phyloP scores from a whole-genome alignment of 1,284 basidiomycete species.

The Ustilago esculenta region DNA sequence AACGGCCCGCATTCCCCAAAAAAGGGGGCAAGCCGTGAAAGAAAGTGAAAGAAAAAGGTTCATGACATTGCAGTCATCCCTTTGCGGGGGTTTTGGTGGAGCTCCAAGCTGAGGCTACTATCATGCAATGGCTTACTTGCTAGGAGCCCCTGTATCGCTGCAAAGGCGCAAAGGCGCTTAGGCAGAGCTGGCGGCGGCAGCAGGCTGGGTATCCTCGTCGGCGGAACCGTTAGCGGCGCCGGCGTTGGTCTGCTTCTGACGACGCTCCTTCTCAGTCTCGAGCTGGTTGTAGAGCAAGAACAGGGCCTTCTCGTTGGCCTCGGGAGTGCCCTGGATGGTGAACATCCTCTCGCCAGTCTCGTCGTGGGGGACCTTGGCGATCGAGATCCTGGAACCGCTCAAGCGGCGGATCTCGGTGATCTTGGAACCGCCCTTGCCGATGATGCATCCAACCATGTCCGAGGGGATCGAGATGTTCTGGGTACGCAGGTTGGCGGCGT shows the following conservation, averaged over 20 bases:
- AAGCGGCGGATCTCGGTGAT: conserved; percentile 98
- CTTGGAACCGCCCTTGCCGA: conserved; percentile 93
- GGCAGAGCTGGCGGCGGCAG: conserved; percentile 23
- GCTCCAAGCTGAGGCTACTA: too few species aligned
- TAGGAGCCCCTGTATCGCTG: too few species aligned
- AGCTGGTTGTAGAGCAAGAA: conserved; percentile 88
- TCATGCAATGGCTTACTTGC: too few species aligned
- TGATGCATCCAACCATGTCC: conserved; percentile 82
- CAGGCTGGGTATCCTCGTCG: conserved; percentile 45
- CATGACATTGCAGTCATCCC: too few species aligned
- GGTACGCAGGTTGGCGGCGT: conserved; percentile 82
- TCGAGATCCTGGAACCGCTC: conserved; percentile 94
- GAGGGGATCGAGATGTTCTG: conserved; percentile 97
- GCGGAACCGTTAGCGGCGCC: conserved; percentile 16
- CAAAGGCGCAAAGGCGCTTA: conserved; percentile 7
- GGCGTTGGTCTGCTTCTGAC: conserved; percentile 43
- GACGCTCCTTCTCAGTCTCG: conserved; percentile 62
- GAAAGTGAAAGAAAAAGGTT: too few species aligned
- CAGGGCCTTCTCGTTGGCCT: conserved; percentile 74
- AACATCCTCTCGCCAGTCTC: conserved; percentile 99
- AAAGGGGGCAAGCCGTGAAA: too few species aligned
- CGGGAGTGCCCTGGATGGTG: conserved; percentile 94
- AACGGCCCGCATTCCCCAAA: too few species aligned
- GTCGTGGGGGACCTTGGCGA: conserved; percentile 97
- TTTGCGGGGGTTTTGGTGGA: too few species aligned